Evolutionary conservation across 2,329 filamentous ascomycete species (phyloP), one percentile per base, ranked within the genome.

Genomic region (Chaetomiaceae sp.): DNA sequence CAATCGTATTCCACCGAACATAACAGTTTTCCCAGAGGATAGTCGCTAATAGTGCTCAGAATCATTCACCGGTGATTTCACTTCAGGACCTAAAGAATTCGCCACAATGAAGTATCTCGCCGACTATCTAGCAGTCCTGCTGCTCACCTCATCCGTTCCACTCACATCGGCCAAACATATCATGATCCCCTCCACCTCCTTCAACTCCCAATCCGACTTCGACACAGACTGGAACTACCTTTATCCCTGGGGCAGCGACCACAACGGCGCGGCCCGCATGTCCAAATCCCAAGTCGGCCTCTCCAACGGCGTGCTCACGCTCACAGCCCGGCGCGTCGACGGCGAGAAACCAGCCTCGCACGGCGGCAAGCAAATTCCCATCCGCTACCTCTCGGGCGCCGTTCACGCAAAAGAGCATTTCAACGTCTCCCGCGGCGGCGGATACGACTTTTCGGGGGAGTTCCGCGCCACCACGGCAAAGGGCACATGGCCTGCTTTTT

Each of bases 211-310:
- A 50, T 38, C 66, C 40, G 59, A 64, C 59, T 74, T 76, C 50
- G 67, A 73, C 51, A 59, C 65, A 5, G 66, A 76, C 65, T 82
- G 77, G 68, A 65, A 64, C 48, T 77, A 78, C 65, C 73, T 77
- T 58, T 82, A 82, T 61, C 78, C 77, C 2, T 80, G 79, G 79
- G 79, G 79, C 20, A 75, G 71, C 16, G 75, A 78, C 59, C 79
- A 82, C 67, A 82, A 82, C 61, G 79, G 79, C 36, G 75, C 71
- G 0, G 78, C 79, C 0, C 76, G 77, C 32, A 82, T 82, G 79
- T 64, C 71, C 58, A 66, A 71, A 45, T 62, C 67, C 9, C 73
- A 80, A 34, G 72, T 79, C 42, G 57, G 62, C 3, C 68, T 79
- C 44, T 60, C 62, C 11, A 57, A 64, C 33, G 73, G 73, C 32